Evolutionary conservation across 1,284 basidiomycete species (phyloP).

Genomic region (Ganoderma meredithae): DNA sequence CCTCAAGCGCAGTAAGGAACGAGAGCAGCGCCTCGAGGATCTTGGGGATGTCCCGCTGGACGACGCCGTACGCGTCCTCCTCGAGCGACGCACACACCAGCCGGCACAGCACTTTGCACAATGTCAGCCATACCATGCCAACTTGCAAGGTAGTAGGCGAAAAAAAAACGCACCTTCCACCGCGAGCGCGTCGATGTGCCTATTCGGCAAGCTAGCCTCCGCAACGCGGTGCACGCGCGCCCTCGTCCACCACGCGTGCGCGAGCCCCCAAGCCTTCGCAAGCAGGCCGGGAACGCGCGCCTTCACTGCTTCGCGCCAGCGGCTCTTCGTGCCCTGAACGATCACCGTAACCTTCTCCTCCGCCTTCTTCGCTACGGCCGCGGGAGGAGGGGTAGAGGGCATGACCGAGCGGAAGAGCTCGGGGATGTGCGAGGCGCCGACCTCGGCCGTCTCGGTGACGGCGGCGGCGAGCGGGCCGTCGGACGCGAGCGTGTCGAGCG

Average conservation of each 20-base stretch:
- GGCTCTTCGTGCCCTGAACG: constrained; percentile 26
- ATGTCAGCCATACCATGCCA: too few species aligned
- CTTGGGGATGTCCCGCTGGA: constrained; percentile 83
- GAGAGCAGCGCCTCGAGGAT: constrained; percentile 78
- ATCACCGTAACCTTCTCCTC: constrained; percentile 35
- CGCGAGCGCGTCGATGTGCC: constrained; percentile 64
- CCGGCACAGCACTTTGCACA: constrained; percentile 64
- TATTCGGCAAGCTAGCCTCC: constrained; percentile 61
- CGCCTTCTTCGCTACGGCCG: constrained; percentile 30
- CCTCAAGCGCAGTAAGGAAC: constrained; percentile 72
- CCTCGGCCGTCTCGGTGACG: constrained; percentile 53
- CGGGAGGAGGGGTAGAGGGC: constrained; percentile 39
- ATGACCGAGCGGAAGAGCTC: constrained; percentile 64
- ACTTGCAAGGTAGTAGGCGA: too few species aligned
- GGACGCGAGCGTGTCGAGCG: constrained; percentile 62
- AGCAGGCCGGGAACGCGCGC: constrained; percentile 43
- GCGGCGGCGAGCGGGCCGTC: constrained; percentile 62
- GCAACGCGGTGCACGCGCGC: constrained; percentile 61
- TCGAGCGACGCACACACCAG: constrained; percentile 76
- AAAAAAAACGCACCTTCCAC: constrained; percentile 57
- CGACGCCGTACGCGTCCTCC: constrained; percentile 84
- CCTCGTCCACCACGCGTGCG: constrained; percentile 60
- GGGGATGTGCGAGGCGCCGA: constrained; percentile 55
- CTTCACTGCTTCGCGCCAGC: constrained; percentile 32
- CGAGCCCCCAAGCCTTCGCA: constrained; percentile 33